Evolutionary conservation across 352 stramenopile species (phyloP), one percentile per base, ranked within the genome.

Genomic region (Phytophthora pseudosyringae): DNA sequence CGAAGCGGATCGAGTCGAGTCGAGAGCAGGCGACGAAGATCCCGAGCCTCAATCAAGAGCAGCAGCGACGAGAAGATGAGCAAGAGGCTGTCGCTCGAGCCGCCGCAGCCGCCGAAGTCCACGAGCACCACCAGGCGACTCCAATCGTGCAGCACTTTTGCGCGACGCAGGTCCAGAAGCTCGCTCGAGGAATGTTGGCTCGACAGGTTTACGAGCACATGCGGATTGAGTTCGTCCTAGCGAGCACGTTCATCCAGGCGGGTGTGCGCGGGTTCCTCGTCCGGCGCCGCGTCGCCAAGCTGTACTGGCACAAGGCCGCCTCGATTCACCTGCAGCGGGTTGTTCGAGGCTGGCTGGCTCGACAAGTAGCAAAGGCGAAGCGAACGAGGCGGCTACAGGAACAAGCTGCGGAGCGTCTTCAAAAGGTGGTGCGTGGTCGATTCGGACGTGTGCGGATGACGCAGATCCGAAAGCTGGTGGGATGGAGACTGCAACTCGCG

Each of bases 221-320:
- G 44, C 81, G 82, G 66, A 85, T 93, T 32, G 78, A 87, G 59
- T 91, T 80, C 21, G 82, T 80, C 35, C 78, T 93, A 32, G 73
- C 81, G 26, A 93, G 86, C 57, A 90, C 80, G 16, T 93, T 83
- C 49, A 95, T 96, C 48, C 83, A 96, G 38, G 77, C 87, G 0
- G 78, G 69, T 2, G 71, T 86, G 5, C 83, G 87, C 1, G 87
- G 87, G 0, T 95, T 93, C 29, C 67, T 94, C 11, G 77, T 75
- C 0, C 81, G 87, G 4, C 74, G 85, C 0, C 73, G 79, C 3
- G 83, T 93, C 0, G 80, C 80, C 0, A 83, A 82, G 40, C 52
- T 94, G 53, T 95, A 89, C 57, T 88, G 74, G 73, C 64, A 78
- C n/a, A 78, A 76, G n/a, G 64, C 75, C 12, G 85, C 87, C 3